Conservation (phyloP, 208 protist species). For the Trypanosoma congolense region DNA sequence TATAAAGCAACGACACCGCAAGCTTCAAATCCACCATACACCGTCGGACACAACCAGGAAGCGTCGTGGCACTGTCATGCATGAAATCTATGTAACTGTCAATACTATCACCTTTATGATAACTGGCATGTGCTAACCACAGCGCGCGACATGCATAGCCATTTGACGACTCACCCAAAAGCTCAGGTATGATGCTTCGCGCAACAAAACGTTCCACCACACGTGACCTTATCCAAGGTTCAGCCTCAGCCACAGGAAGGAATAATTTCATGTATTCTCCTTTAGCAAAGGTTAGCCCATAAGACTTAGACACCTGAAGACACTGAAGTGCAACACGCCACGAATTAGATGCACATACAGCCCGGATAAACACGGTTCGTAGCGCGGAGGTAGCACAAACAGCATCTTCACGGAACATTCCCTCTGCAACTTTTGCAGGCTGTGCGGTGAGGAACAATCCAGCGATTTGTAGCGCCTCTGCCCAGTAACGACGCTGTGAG, state of each 20-base stretch:
- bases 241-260: constrained; percentile 20
- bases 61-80: constrained; percentile 2
- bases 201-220: constrained; percentile 35
- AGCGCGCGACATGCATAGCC: constrained; percentile 27
- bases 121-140: constrained; percentile 54
- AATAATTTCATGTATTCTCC: constrained; percentile 36
- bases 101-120: constrained; percentile 34
- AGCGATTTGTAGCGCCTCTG: constrained; percentile 20
- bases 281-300: background rate
- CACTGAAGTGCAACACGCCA: constrained; percentile 29
- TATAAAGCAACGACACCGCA: constrained; percentile 18
- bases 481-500: constrained; percentile 16
- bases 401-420: background rate
- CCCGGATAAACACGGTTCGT: constrained; percentile 6
- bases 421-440: background rate
- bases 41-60: constrained; percentile 10
- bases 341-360: constrained; percentile 19
- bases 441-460: constrained; percentile 2
- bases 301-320: constrained; percentile 5
- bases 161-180: constrained; percentile 21
- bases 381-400: constrained; percentile 17
- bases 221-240: constrained; percentile 35
- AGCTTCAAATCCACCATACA: constrained; percentile 6
- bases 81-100: constrained; percentile 43
- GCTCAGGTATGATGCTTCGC: constrained; percentile 24